Percentiles rank a stretch among this genome's conserved stretches.
Conservation (phyloP, 345 rosid genomes). For the Brassica carinata region DNA sequence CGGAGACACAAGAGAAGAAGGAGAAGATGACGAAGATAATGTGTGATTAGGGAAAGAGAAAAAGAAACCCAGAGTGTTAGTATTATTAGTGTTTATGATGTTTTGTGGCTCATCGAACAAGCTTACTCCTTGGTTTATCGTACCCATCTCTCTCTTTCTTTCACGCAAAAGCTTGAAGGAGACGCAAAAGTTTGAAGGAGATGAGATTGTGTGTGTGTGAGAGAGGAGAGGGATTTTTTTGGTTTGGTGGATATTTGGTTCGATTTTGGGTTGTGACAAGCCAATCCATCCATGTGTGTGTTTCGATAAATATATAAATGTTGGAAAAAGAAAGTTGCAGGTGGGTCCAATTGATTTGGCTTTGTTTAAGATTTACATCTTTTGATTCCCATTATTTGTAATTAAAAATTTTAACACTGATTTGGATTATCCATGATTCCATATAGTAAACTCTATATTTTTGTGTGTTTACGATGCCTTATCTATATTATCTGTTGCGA, state of each 20-base stretch:
- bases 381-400: neutral
- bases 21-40: conserved; percentile 25
- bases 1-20: conserved; percentile 34
- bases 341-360: conserved; percentile 33
- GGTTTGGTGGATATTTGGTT: conserved; percentile 12
- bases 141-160: conserved; percentile 49
- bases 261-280: conserved; percentile 32
- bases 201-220: conserved; percentile 12
- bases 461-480: neutral
- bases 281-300: conserved; percentile 19
- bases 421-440: neutral
- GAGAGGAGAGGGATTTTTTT: conserved; percentile 1
- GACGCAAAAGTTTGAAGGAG: conserved; percentile 14
- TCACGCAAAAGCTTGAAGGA: conserved; percentile 16
- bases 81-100: conserved; percentile 36
- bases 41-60: conserved; percentile 52
- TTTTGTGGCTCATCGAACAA: conserved; percentile 60
- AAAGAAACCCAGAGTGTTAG: conserved; percentile 58
- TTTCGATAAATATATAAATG: conserved; percentile 32
- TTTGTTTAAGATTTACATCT: conserved; percentile 19
- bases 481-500: neutral
- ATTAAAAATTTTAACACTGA: neutral
- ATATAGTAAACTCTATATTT: neutral
- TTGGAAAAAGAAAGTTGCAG: conserved; percentile 18
- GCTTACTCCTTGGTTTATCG: conserved; percentile 55